These are phyloP conservation scores for Bremia lactucae DNA, from an alignment of 352 stramenopile species.

Conservation along the genomic window DNA sequence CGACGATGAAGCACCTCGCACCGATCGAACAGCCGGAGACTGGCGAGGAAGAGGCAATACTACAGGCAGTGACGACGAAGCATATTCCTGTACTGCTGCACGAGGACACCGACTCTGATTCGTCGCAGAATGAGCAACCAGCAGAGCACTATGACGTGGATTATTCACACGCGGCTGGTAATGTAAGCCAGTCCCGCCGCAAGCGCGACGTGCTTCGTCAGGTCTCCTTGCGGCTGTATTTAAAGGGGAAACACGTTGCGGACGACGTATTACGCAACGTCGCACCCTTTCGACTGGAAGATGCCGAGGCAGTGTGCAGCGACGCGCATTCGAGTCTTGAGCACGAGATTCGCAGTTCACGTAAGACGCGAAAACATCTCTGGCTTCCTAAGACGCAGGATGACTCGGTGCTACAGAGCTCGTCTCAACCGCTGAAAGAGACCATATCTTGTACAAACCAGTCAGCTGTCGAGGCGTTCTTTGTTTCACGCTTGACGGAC, in stretches of 20 bases:
- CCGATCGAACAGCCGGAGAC: background rate
- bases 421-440: no score
- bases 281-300: constrained; percentile 37
- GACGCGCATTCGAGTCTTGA: constrained; percentile 41
- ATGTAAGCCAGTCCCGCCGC: constrained; percentile 13
- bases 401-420: constrained; percentile 48
- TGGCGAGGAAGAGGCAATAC: background rate
- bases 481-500: constrained; percentile 69
- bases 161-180: constrained; percentile 2
- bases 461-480: constrained; percentile 58
- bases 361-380: constrained; percentile 55
- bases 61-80: constrained; percentile 9
- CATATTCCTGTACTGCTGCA: background rate
- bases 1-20: constrained; percentile 8
- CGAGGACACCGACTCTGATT: constrained; percentile 10
- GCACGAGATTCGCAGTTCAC: constrained; percentile 50
- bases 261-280: constrained; percentile 57
- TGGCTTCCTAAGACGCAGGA: constrained; percentile 71
- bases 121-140: background rate
- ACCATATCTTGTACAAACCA: constrained; percentile 14
- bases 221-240: constrained; percentile 66
- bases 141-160: constrained; percentile 10
- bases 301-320: constrained; percentile 40
- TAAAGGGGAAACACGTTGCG: constrained; percentile 56
- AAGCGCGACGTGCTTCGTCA: constrained; percentile 68